Base-by-base conservation (phyloP, 257 asterid genomes). In the Avicennia marina region DNA sequence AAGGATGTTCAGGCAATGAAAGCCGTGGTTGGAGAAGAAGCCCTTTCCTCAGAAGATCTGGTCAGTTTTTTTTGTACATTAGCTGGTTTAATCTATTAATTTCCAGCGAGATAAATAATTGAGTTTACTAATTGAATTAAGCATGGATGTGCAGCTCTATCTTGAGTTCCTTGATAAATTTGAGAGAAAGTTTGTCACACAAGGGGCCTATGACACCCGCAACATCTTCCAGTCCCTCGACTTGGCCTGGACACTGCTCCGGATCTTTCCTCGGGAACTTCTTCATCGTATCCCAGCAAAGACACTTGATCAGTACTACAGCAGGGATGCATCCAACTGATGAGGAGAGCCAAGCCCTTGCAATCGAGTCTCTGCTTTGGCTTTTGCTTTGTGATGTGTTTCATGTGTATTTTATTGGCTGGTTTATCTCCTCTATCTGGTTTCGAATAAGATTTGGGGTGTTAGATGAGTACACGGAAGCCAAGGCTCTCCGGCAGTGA, bases 261-360 rank as follows among this genome's bases (percentile, higher is more conserved):
- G 99, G 11, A 93, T 93, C 77, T 93, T 89, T 60, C 99, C 99
- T 7, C 83, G 99, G 22, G 99, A 93, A 58, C 96, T 93, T 54
- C 94, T 93, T 48, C 96, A 93, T 40, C 99, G 99, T 77, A 93
- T 93, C 47, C 99, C 99, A 12, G 97, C 96, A 11, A 93, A 93
- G 89, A 93, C 99, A 5, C 88, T 93, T 21, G 99, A 93, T 40
- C 77, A 51, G 15, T 93, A 17, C 72, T 93, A 93, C 81, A 93
- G 99, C 76, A 78, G 99, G 54, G 99, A 93, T 46, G 80, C 95
- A 29, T 39, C 90, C 10, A 86, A 83, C 44, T 88, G 58, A 77
- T 26, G 71, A 61, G 27, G 46, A 41, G 74, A 29, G 39, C 21
- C n/a, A 43, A 29, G 63, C 47, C 57, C 72, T 65, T 64, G 69